phyloP scores from a whole-genome alignment of 768 basidiomycete genomes.

The Podaxis pistillaris region DNA sequence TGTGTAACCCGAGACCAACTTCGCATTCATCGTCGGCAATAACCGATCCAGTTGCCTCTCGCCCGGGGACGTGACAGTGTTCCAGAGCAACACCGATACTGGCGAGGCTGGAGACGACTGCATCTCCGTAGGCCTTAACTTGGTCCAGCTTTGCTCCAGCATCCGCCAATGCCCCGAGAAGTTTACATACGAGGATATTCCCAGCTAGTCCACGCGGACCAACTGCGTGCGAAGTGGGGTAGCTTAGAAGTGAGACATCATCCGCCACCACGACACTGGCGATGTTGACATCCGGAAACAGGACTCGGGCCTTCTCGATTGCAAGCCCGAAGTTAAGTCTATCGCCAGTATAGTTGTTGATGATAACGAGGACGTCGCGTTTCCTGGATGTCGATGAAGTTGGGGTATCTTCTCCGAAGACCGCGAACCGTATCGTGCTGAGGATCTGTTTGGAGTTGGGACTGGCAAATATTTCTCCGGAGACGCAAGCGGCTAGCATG shows the following conservation, averaged over 20 bases:
- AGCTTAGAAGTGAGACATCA: constrained; percentile 45
- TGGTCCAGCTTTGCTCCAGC: constrained; percentile 32
- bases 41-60: constrained; percentile 21
- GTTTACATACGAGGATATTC: constrained; percentile 53
- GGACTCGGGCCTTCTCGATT: constrained; percentile 46
- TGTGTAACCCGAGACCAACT: constrained; percentile 56
- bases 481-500: constrained; percentile 53
- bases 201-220: constrained; percentile 49
- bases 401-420: constrained; percentile 22
- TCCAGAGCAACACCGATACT: constrained; percentile 45
- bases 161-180: constrained; percentile 50
- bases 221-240: constrained; percentile 30
- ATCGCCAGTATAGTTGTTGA: constrained; percentile 55
- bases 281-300: constrained; percentile 29
- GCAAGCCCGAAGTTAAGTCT: constrained; percentile 59
- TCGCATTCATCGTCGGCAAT: constrained; percentile 35
- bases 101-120: constrained; percentile 29
- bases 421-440: constrained; percentile 46
- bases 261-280: constrained; percentile 52
- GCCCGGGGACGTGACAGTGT: constrained; percentile 59
- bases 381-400: constrained; percentile 5
- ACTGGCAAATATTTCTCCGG: constrained; percentile 63
- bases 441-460: constrained; percentile 60
- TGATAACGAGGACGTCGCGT: constrained; percentile 35
- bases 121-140: constrained; percentile 33